Evolutionary conservation across 2,329 filamentous ascomycete species (phyloP), one percentile per base, ranked within the genome.

Genomic region (Aspergillus pseudoterreus): DNA sequence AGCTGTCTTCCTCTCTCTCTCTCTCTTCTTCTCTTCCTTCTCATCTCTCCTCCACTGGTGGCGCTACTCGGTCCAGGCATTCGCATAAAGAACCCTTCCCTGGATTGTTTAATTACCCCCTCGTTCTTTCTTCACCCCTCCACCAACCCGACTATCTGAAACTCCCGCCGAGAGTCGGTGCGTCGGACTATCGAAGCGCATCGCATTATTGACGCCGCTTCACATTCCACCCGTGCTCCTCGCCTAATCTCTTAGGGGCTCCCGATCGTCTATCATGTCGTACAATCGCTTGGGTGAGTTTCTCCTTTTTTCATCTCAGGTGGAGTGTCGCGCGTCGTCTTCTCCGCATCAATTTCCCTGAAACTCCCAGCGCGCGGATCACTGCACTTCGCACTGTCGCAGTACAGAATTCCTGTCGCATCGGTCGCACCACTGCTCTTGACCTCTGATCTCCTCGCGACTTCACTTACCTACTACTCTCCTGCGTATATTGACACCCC

Each of bases 231-330:
- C 48, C 14, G 45, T 48, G 47, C 60, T 63, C 59, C 63, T 65
- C 57, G 57, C 60, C 61, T 61, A 67, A 66, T 67, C 59, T 65
- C 62, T 56, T 57, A 56, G 60, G 57, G 57, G 49, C 49, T 56
- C 59, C 57, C 52, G 53, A 47, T 56, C 41, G 49, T 47, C 53
- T 57, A 56, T 55, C 36, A 71, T 66, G 65, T 88, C 88, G 68
- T 90, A 90, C 76, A 87, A 88, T 77, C 83, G 85, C 63, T 72
- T 89, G 78, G 83, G 86, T 83, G 79, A 76, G 83, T 82, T 52
- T 54, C 54, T 55, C 63, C 57, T 59, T 61, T 55, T 57, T 44
- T 47, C 19, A 10, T 30, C n/a, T 27, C 8, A 15, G 27, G 38
- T 50, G 49, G 43, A 48, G 45, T 42, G 51, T 53, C 32, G 53